Conservation (phyloP, 371 early-diverging fungal species). For the Circinella umbellata region DNA sequence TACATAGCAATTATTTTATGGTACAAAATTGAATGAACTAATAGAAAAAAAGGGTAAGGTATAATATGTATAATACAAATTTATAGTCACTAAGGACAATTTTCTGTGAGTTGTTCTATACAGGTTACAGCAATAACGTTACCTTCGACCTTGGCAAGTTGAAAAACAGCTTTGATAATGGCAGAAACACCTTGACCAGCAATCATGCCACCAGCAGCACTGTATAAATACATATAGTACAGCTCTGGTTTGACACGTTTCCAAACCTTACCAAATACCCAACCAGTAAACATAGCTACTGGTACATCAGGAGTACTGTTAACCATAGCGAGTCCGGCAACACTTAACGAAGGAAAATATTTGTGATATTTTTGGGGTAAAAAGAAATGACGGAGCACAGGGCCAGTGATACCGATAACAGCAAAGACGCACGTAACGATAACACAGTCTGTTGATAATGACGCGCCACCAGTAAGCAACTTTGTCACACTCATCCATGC, state of each 20-base stretch:
- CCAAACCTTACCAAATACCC: slow-evolving; percentile 62
- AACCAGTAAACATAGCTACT: slow-evolving; percentile 67
- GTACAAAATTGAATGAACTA: not conserved
- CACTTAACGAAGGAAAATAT: slow-evolving; percentile 66
- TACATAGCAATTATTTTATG: no score
- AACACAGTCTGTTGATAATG: slow-evolving; percentile 47
- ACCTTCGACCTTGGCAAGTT: slow-evolving; percentile 37
- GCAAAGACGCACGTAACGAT: slow-evolving; percentile 57
- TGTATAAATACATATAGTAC: slow-evolving; percentile 59
- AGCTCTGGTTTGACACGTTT: slow-evolving; percentile 32
- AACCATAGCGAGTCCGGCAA: slow-evolving; percentile 74
- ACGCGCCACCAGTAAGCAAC: slow-evolving; percentile 58
- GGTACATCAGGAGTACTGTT: slow-evolving; percentile 63
- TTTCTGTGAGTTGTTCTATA: slow-evolving; percentile 29
- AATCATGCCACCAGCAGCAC: slow-evolving; percentile 71
- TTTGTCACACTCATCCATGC: slow-evolving; percentile 70
- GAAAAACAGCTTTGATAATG: slow-evolving; percentile 64
- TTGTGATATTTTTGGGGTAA: slow-evolving; percentile 57
- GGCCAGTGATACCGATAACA: slow-evolving; percentile 49
- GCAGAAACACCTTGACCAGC: slow-evolving; percentile 80
- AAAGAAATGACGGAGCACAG: slow-evolving; percentile 57
- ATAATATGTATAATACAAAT: not conserved
- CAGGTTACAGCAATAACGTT: slow-evolving; percentile 39
- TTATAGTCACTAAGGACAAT: slow-evolving; percentile 33
- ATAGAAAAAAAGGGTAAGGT: not conserved